Percentiles rank a stretch among this genome's conserved stretches.
phyloP scores from a whole-genome alignment of 2,329 filamentous ascomycete genomes.

The Onygena corvina region DNA sequence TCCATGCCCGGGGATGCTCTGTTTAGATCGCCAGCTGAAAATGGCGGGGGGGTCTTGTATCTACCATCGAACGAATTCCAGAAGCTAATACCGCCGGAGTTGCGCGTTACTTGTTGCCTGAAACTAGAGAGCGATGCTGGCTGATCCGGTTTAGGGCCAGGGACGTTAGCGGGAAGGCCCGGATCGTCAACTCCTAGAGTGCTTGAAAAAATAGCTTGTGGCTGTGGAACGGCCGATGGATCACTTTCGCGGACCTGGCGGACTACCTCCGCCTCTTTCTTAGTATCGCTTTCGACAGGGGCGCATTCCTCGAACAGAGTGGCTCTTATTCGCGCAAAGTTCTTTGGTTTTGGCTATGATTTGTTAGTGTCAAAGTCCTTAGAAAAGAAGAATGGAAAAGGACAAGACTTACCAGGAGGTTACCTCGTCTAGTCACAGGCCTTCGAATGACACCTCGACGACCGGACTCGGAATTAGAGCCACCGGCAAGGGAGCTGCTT shows the following conservation, averaged over 20 bases:
- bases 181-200: slow-evolving; percentile 9
- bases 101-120: slow-evolving; percentile 59
- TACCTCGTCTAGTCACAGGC: slow-evolving; percentile 74
- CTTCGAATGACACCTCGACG: slow-evolving; percentile 68
- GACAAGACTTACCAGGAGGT: slow-evolving; percentile 62
- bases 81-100: slow-evolving; percentile 59
- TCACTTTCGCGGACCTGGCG: slow-evolving; percentile 90
- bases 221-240: slow-evolving; percentile 42
- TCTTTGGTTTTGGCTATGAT: slow-evolving; percentile 80
- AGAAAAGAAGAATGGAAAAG: neutral
- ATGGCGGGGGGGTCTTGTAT: slow-evolving; percentile 52
- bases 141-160: slow-evolving; percentile 15
- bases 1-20: slow-evolving; percentile 15
- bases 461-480: slow-evolving; percentile 37
- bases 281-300: slow-evolving; percentile 76
- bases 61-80: slow-evolving; percentile 71
- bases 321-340: slow-evolving; percentile 83
- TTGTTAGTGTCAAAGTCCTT: neutral
- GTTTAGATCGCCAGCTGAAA: slow-evolving; percentile 25
- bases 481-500: slow-evolving; percentile 17
- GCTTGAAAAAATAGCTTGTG: slow-evolving; percentile 29
- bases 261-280: slow-evolving; percentile 87
- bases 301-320: slow-evolving; percentile 78
- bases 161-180: slow-evolving; percentile 1
- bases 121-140: slow-evolving; percentile 49